A percentile compares a stretch with the other conserved stretches of the same genome.
Conservation (phyloP, 2,329 filamentous ascomycete species). For the Hymenoscyphus scutula region DNA sequence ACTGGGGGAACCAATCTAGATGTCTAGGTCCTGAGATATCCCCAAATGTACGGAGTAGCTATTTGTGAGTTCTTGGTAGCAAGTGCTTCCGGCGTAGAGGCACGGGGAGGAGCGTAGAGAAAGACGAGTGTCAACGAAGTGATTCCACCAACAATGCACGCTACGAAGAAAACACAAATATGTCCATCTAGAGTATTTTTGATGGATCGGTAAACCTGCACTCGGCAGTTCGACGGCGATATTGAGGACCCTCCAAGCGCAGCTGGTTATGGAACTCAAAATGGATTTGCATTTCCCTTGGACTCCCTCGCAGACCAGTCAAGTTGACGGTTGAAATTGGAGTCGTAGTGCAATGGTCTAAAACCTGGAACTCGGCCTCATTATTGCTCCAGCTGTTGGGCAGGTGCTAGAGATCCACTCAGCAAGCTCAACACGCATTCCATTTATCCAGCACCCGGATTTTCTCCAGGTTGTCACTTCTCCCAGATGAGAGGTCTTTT, state of each 20-base stretch:
- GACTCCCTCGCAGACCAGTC: neutral
- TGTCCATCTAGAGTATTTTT: neutral
- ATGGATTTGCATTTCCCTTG: neutral
- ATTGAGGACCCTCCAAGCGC: neutral
- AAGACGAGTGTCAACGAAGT: neutral
- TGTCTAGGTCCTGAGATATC: too few relatives aligned
- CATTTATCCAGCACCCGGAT: conserved; percentile 19
- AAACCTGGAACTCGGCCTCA: conserved; percentile 17
- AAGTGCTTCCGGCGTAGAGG: neutral
- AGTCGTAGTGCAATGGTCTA: conserved; percentile 1
- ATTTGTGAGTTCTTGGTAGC: neutral
- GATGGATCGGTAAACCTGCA: neutral
- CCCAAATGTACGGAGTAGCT: too few relatives aligned
- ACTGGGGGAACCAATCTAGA: too few relatives aligned
- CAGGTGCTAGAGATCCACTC: conserved; percentile 15
- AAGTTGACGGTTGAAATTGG: conserved; percentile 6
- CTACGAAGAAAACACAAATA: neutral
- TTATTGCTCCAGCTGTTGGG: conserved; percentile 12
- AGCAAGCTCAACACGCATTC: conserved; percentile 9
- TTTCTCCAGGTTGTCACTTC: conserved; percentile 1
- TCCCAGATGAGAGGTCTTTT: conserved; percentile 12
- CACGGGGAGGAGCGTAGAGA: neutral
- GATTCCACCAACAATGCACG: neutral
- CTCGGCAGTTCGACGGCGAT: conserved; percentile 9
- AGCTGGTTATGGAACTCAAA: neutral